A percentile compares a stretch with the other conserved stretches of the same genome.
phyloP scores from a whole-genome alignment of 352 stramenopile genomes.

The Phytophthora aleatoria region DNA sequence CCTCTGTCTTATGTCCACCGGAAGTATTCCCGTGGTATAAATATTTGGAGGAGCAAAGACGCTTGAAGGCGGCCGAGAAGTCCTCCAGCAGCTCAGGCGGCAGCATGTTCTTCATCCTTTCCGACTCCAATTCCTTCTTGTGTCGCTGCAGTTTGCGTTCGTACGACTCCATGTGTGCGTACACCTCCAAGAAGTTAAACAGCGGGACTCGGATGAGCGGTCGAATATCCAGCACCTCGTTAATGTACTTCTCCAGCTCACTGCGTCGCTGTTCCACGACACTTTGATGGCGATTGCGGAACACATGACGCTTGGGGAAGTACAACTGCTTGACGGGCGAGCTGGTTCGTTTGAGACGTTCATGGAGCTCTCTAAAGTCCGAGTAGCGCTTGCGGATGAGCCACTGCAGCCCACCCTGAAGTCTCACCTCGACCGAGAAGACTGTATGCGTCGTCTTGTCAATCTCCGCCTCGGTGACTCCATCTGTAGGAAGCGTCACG shows the following conservation, averaged over 20 bases:
- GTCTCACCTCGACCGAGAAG: slow-evolving; percentile 79
- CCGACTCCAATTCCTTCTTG: slow-evolving; percentile 88
- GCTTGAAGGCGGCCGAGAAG: slow-evolving; percentile 77
- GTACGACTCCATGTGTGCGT: slow-evolving; percentile 88
- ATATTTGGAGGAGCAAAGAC: slow-evolving; percentile 85
- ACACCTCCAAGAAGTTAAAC: slow-evolving; percentile 91
- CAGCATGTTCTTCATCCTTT: slow-evolving; percentile 89
- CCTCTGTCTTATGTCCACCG: slow-evolving; percentile 34
- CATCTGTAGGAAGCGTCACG: slow-evolving; percentile 67
- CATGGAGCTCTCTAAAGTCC: slow-evolving; percentile 88
- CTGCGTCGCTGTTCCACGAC: slow-evolving; percentile 87
- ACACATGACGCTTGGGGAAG: slow-evolving; percentile 88
- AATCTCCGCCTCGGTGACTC: slow-evolving; percentile 80
- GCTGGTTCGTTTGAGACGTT: slow-evolving; percentile 81
- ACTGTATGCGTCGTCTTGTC: slow-evolving; percentile 84
- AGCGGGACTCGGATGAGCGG: slow-evolving; percentile 82
- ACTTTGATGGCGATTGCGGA: slow-evolving; percentile 82
- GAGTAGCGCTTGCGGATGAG: slow-evolving; percentile 91
- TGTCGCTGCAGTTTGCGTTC: slow-evolving; percentile 84
- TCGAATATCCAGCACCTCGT: slow-evolving; percentile 81
- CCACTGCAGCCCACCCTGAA: slow-evolving; percentile 85
- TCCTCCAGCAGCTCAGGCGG: slow-evolving; percentile 64
- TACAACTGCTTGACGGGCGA: slow-evolving; percentile 77
- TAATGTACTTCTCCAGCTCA: slow-evolving; percentile 90
- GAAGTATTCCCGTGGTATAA: slow-evolving; percentile 64